These are phyloP conservation scores for Tillandsia fasciculata DNA, from an alignment of 176 grass and related monocot genomes.

Conservation along the genomic window DNA sequence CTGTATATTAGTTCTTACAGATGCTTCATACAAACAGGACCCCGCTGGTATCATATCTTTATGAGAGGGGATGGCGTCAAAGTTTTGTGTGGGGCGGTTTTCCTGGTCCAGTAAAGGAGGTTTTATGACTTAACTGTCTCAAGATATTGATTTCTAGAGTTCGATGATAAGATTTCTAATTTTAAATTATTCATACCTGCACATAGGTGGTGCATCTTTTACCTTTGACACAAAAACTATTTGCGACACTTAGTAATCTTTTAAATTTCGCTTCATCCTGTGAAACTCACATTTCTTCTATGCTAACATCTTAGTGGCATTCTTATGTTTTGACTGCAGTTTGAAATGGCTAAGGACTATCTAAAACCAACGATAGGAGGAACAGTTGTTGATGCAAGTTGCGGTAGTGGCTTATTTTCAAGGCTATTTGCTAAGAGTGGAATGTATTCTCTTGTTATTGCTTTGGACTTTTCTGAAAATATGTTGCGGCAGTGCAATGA, in stretches of 20 bases:
- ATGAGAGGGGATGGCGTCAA: conserved; percentile 93
- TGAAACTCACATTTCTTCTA: not conserved
- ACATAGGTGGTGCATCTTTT: too few species aligned
- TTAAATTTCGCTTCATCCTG: not conserved
- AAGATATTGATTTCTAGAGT: conserved; percentile 16
- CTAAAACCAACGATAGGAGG: conserved; percentile 55
- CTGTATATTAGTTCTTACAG: conserved; percentile 4
- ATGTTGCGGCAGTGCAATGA: conserved; percentile 81
- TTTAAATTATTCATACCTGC: too few species aligned
- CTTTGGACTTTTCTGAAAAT: conserved; percentile 91
- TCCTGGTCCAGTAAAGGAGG: conserved; percentile 80
- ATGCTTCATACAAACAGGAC: conserved; percentile 47
- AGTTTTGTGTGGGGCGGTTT: conserved; percentile 93
- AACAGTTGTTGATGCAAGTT: conserved; percentile 82
- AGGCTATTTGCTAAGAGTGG: conserved; percentile 66
- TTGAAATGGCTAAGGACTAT: conserved; percentile 75
- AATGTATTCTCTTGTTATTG: conserved; percentile 70
- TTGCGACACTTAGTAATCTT: not conserved
- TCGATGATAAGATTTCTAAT: not conserved
- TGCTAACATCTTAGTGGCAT: not conserved
- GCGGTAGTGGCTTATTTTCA: conserved; percentile 90
- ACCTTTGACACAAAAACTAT: not conserved
- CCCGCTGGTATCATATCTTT: conserved; percentile 75
- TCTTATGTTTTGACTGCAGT: conserved; percentile 33
- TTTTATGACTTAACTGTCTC: conserved; percentile 20